Base-by-base conservation (phyloP, 345 rosid species). In the Pugionium cornutum region DNA sequence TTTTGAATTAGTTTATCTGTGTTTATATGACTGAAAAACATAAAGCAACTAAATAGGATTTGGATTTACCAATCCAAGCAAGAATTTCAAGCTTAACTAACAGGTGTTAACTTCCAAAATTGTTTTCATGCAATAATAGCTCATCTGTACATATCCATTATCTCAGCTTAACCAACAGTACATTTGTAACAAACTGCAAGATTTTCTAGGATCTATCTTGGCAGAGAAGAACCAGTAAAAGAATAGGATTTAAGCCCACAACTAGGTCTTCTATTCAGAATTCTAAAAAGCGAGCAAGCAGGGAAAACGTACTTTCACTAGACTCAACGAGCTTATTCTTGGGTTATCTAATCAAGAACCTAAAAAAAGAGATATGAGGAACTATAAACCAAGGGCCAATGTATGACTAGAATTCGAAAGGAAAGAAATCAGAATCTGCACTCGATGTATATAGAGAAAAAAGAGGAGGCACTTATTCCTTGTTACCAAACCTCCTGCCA, bases 401-500 rank as follows among this genome's bases (percentile, higher is more conserved):
- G 44, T 67, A 53, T 67, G 68, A 66, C 72, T 66, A 66, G 28
- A 66, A 60, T 44, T 51, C 45, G 0, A 43, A 51, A 52, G 32
- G 10, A 58, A 34, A 62, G 52, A 67, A 67, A 74, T 62, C 58
- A 74, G 68, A 61, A 74, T 61, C 68, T 48, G 37, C 68, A 66
- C 45, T 66, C 63, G 53, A 72, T 25, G 72, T 73, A 73, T 73
- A 66, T 35, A 73, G 45, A 59, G 4, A 45, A 66, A 57, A 41
- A 71, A 49, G 58, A 60, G 58, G 41, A 53, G 46, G 39, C 67
- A 60, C 68, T 74, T 67, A 74, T 61, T 67, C 77, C 73, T 74
- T 55, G 77, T 67, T 83, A 84, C 96, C 90, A 67, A 88, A 90
- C 78, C 76, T 85, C 91, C 79, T 81, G 67, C 92, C 87, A 67